phyloP scores from a whole-genome alignment of 352 stramenopile genomes.

The Globisporangium carolinianum region DNA sequence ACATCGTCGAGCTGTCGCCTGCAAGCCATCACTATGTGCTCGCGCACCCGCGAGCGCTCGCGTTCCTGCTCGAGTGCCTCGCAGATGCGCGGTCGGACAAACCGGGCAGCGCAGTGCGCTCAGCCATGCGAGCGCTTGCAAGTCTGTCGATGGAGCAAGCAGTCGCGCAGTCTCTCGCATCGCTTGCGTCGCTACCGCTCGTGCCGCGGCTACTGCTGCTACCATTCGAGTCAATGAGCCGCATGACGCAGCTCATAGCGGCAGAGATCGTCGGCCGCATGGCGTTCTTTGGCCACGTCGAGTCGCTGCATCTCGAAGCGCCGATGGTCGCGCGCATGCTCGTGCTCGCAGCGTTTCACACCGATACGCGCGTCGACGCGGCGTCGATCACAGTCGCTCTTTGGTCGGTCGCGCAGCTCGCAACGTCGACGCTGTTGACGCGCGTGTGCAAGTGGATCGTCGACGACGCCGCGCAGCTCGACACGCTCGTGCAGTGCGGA shows the following conservation, averaged over 20 bases:
- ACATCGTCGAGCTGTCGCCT: slow-evolving; percentile 43
- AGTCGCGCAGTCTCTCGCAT: slow-evolving; percentile 24
- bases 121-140: slow-evolving; percentile 39
- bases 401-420: slow-evolving; percentile 40
- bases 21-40: slow-evolving; percentile 35
- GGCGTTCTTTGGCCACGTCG: slow-evolving; percentile 40
- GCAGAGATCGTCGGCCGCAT: slow-evolving; percentile 61
- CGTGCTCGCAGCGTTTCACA: slow-evolving; percentile 29
- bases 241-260: slow-evolving; percentile 49
- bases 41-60: slow-evolving; percentile 17
- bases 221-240: slow-evolving; percentile 13
- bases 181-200: slow-evolving; percentile 19
- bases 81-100: slow-evolving; percentile 15
- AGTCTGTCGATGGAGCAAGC: slow-evolving; percentile 52
- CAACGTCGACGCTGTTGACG: slow-evolving; percentile 15
- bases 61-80: slow-evolving; percentile 45
- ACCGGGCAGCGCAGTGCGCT: slow-evolving; percentile 24
- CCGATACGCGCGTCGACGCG: slow-evolving; percentile 21
- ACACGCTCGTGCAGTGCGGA: slow-evolving; percentile 30
- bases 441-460: slow-evolving; percentile 29
- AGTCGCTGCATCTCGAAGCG: slow-evolving; percentile 25
- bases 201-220: slow-evolving; percentile 31
- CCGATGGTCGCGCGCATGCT: slow-evolving; percentile 31
- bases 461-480: slow-evolving; percentile 17
- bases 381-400: slow-evolving; percentile 28